Percentiles rank a stretch among this genome's conserved stretches.
Conservation (phyloP, 345 rosid genomes). For the Hirschfeldia incana region DNA sequence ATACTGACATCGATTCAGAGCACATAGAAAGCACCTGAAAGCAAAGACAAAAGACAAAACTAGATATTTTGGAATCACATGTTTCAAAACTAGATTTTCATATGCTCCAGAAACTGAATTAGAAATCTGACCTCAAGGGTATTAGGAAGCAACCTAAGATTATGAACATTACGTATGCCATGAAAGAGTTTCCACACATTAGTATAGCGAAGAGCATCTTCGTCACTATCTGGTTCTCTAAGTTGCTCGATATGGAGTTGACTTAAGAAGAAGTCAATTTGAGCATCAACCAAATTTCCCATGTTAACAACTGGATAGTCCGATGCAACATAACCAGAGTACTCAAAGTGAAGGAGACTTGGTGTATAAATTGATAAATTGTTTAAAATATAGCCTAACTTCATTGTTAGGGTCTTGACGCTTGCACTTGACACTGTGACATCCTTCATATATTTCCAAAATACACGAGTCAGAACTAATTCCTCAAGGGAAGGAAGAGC, state of each 20-base stretch:
- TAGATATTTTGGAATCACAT: no score
- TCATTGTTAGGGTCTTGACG: slow-evolving; percentile 2
- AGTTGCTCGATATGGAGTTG: neutral
- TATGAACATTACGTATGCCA: no score
- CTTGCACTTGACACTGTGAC: neutral
- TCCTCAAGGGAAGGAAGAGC: slow-evolving; percentile 8
- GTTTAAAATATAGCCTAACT: no score
- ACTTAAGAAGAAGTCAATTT: neutral
- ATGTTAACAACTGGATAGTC: neutral
- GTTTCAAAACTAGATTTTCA: no score
- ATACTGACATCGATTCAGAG: slow-evolving; percentile 2
- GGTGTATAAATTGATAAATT: neutral
- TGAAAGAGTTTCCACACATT: neutral
- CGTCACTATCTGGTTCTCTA: neutral
- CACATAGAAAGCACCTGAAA: slow-evolving; percentile 5
- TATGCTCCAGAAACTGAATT: no score
- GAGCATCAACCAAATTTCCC: neutral
- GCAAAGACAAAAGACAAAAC: neutral
- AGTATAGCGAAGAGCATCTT: neutral
- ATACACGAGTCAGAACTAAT: neutral
- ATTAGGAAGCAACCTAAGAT: no score
- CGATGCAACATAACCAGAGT: no score
- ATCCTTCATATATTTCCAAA: neutral
- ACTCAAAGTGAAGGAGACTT: neutral
- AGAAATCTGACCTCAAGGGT: no score